These are phyloP conservation scores for Mucor velutinosus DNA, from an alignment of 371 early-diverging fungal species.

Conservation along the genomic window DNA sequence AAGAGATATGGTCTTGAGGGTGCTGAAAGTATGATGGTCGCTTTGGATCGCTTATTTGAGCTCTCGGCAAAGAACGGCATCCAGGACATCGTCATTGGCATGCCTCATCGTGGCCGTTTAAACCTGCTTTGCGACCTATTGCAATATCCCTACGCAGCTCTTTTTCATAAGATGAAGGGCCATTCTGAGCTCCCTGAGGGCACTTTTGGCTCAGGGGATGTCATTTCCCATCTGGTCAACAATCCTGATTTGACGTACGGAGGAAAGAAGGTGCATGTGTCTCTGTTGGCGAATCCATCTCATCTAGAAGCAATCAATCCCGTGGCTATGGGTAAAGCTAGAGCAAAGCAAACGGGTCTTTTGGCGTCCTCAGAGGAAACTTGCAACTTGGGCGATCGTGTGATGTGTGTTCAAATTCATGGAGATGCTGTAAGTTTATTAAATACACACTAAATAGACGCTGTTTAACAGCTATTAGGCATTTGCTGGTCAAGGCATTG, in stretches of 20 bases:
- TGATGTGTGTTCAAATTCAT: conserved; percentile 91
- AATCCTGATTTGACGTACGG: conserved; percentile 78
- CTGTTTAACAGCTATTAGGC: conserved; percentile 40
- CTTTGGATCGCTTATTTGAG: conserved; percentile 84
- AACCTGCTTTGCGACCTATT: conserved; percentile 89
- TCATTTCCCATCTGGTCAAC: conserved; percentile 82
- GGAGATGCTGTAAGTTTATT: conserved; percentile 79
- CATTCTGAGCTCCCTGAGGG: conserved; percentile 82
- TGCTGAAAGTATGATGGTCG: conserved; percentile 95
- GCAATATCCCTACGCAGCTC: conserved; percentile 72
- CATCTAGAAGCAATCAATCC: conserved; percentile 92
- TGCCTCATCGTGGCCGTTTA: conserved; percentile 97
- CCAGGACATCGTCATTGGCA: conserved; percentile 82
- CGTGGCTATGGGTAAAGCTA: conserved; percentile 91
- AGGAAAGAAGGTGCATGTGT: conserved; percentile 68
- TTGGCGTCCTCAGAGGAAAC: conserved; percentile 57
- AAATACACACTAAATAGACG: background rate
- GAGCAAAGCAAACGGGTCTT: conserved; percentile 88
- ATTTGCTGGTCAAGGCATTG: conserved; percentile 89
- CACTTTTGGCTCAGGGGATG: conserved; percentile 86
- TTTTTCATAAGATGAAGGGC: conserved; percentile 94
- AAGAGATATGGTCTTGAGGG: conserved; percentile 97
- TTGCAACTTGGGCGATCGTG: conserved; percentile 86
- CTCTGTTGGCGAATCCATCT: conserved; percentile 92
- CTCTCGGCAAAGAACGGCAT: conserved; percentile 71